Evolutionary conservation across 2,329 filamentous ascomycete genomes (phyloP), one percentile per base, ranked within the genome.

Genomic region (Orbilia brochopaga): DNA sequence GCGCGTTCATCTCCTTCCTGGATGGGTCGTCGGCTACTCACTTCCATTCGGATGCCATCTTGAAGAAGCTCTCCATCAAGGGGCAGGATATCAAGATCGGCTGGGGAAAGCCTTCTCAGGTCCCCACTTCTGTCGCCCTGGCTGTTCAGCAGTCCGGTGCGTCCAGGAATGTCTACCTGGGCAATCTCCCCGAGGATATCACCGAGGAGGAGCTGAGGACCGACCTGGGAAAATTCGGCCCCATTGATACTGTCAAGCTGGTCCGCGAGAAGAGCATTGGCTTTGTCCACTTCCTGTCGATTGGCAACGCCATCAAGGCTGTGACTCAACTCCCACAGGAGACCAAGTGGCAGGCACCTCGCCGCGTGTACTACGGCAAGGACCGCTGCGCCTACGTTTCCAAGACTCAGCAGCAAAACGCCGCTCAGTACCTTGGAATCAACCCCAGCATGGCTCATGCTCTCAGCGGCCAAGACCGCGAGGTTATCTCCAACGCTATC

Each of bases 61-160:
- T 99, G 85, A 99, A 99, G 85, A 99, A 97, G 85, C 87, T 99
- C 79, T 92, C 92, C 77, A 96, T 99, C 83, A 92, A 96, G 81
- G 93, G 93, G 24, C 94, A 97, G 83, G 94, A 99, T 80, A 97
- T 99, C 83, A 99, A 99, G 84, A 92, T 99, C 77, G 94, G 94
- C 74, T 99, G 94, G 94, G 94, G 94, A 74, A 99, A 99, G 82
- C 93, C 94, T 32, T 97, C 94, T 2, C 93, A 96, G 81, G 94
- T 99, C 0, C 94, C 94, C 2, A 97, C 93, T 1, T 97, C 94
- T 1, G 94, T 99, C 52, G 92, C 92, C n/a, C 84, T 97, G 66
- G 93, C 94, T 52, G 94, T 97, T 32, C 94, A 99, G 82, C 94
- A 99, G 81, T 97, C 92, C 11, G 92, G 92, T 58, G 94, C 94